Conservation (phyloP, 2,329 filamentous ascomycete species). For the Cladophialophora yegresii region DNA sequence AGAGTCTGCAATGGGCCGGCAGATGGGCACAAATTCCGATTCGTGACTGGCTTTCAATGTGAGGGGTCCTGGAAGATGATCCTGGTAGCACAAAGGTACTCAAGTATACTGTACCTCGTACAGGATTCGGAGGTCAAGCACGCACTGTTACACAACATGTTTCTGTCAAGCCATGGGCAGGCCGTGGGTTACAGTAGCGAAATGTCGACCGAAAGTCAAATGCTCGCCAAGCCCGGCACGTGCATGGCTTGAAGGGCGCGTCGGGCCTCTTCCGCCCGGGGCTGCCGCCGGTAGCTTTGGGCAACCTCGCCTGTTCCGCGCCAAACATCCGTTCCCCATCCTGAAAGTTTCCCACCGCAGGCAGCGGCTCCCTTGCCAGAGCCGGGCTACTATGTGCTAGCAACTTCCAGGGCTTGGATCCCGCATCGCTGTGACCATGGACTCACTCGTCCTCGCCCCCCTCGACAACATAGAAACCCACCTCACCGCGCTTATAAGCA, state of each 20-base stretch:
- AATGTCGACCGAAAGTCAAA: not conserved
- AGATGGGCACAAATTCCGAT: constrained; percentile 1
- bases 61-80: not conserved
- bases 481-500: constrained; percentile 46
- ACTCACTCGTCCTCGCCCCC: constrained; percentile 44
- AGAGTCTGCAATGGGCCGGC: not conserved
- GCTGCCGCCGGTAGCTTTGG: not conserved
- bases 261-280: constrained; percentile 4
- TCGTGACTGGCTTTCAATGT: not conserved
- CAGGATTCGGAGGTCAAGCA: no score
- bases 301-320: not conserved
- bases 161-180: not conserved
- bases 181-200: not conserved
- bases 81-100: not conserved
- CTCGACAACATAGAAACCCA: constrained; percentile 47
- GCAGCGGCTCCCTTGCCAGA: not conserved
- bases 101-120: no score
- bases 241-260: not conserved
- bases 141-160: not conserved
- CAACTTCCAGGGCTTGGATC: not conserved
- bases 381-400: not conserved
- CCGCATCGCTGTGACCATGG: constrained; percentile 40
- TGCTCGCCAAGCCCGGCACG: not conserved
- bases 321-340: constrained; percentile 5
- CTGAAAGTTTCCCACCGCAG: not conserved